A percentile compares a stretch with the other conserved stretches of the same genome.
These are phyloP conservation scores for Micractinium conductrix DNA, from an alignment of 139 green algal genomes.

Conservation along the genomic window DNA sequence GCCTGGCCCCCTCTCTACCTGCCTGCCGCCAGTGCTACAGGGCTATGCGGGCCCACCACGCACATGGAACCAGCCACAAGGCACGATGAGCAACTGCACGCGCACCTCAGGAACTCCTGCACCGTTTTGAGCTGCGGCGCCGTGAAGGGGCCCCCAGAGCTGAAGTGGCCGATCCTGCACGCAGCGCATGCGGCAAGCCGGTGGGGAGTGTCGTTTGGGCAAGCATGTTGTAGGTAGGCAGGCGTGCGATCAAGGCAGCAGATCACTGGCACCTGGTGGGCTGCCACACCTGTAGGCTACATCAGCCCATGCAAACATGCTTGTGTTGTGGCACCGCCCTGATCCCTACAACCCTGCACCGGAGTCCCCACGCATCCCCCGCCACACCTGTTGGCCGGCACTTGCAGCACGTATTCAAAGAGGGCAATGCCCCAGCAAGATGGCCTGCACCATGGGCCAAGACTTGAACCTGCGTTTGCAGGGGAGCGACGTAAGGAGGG, in stretches of 20 bases:
- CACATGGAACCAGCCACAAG: too few relatives aligned
- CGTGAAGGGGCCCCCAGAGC: slow-evolving; percentile 23
- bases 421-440: slow-evolving; percentile 31
- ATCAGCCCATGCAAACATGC: too few relatives aligned
- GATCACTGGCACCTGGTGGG: too few relatives aligned
- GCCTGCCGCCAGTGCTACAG: background rate
- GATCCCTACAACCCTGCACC: too few relatives aligned
- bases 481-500: too few relatives aligned
- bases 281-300: too few relatives aligned
- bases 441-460: slow-evolving; percentile 10
- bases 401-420: slow-evolving; percentile 23
- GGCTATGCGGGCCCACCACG: too few relatives aligned
- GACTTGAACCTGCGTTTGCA: slow-evolving; percentile 16
- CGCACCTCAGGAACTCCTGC: slow-evolving; percentile 21
- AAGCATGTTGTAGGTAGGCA: background rate
- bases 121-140: slow-evolving; percentile 33
- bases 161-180: slow-evolving; percentile 18
- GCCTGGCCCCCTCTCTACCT: background rate
- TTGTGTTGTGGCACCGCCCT: too few relatives aligned
- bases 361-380: too few relatives aligned
- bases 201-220: too few relatives aligned
- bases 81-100: too few relatives aligned
- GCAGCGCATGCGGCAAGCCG: background rate
- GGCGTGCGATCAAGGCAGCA: background rate
- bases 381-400: slow-evolving; percentile 24